These are phyloP conservation scores for Pistacia integerrima DNA, from an alignment of 345 rosid genomes.

Conservation along the genomic window DNA sequence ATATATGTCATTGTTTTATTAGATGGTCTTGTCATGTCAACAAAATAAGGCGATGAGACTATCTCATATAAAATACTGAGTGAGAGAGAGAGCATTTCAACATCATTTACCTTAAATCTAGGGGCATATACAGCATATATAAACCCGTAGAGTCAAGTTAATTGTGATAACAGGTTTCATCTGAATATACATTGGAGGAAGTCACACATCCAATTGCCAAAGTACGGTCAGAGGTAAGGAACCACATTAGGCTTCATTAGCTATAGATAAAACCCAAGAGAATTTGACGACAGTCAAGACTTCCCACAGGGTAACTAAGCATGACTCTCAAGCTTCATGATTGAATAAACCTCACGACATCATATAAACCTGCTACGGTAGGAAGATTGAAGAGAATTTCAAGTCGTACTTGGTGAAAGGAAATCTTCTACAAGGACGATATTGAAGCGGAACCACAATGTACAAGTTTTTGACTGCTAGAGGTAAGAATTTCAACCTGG, in stretches of 20 bases:
- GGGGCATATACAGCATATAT: not conserved
- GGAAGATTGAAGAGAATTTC: conserved; percentile 5
- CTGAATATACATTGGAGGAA: conserved; percentile 26
- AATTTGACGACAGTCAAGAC: conserved; percentile 16
- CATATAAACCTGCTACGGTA: conserved; percentile 11
- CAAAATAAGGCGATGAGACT: too few relatives aligned
- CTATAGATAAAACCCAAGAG: conserved; percentile 13
- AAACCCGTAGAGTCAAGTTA: not conserved
- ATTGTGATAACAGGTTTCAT: not conserved
- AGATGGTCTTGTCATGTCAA: too few relatives aligned
- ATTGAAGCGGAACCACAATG: conserved; percentile 11
- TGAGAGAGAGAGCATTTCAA: not conserved
- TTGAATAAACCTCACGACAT: not conserved
- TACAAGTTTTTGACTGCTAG: conserved; percentile 9
- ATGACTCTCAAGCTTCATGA: conserved; percentile 13
- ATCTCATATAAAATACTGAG: not conserved
- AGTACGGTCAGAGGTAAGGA: not conserved
- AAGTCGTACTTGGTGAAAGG: not conserved
- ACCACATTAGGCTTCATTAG: conserved; percentile 17
- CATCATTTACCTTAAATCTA: not conserved
- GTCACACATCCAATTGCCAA: not conserved
- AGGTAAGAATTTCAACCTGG: conserved; percentile 29
- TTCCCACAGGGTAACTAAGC: conserved; percentile 4
- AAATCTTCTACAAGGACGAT: not conserved
- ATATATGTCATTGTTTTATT: too few relatives aligned